These are phyloP conservation scores for Hymenoscyphus infarciens DNA, from an alignment of 2,329 filamentous ascomycete species.

Conservation along the genomic window DNA sequence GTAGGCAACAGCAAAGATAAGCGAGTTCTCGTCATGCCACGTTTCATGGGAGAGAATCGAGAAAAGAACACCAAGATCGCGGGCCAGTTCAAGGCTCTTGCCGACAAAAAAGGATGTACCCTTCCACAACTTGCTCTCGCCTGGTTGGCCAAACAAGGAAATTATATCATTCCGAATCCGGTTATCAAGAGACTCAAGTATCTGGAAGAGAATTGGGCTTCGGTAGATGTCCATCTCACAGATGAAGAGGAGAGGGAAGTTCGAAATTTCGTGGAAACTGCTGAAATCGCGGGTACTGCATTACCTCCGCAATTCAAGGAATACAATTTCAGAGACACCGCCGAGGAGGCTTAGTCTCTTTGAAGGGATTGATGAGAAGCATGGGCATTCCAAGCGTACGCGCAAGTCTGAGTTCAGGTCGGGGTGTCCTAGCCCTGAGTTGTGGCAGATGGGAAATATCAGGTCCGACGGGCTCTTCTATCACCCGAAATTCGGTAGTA, in stretches of 20 bases:
- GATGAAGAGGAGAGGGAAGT: constrained; percentile 38
- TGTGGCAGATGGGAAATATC: background rate
- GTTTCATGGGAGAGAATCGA: constrained; percentile 52
- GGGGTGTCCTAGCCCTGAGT: background rate
- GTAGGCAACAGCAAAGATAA: constrained; percentile 33
- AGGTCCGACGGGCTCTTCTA: background rate
- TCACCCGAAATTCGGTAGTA: background rate
- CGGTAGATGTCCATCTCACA: constrained; percentile 35
- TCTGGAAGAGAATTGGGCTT: constrained; percentile 44
- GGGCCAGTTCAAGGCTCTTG: constrained; percentile 46
- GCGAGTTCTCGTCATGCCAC: constrained; percentile 41
- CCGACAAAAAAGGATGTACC: constrained; percentile 51
- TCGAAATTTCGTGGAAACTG: constrained; percentile 35
- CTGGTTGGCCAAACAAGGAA: constrained; percentile 59
- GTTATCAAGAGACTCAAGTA: constrained; percentile 47
- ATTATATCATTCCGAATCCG: constrained; percentile 58
- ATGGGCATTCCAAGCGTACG: too few relatives aligned
- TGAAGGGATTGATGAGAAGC: too few relatives aligned
- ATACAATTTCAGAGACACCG: background rate
- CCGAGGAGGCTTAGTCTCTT: background rate
- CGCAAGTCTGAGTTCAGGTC: background rate
- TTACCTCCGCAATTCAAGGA: background rate
- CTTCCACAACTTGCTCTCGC: constrained; percentile 57
- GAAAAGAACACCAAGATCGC: constrained; percentile 53
- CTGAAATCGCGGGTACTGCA: constrained; percentile 20